Evolutionary conservation across 2,329 filamentous ascomycete species (phyloP).

Genomic region (Cladophialophora exuberans): DNA sequence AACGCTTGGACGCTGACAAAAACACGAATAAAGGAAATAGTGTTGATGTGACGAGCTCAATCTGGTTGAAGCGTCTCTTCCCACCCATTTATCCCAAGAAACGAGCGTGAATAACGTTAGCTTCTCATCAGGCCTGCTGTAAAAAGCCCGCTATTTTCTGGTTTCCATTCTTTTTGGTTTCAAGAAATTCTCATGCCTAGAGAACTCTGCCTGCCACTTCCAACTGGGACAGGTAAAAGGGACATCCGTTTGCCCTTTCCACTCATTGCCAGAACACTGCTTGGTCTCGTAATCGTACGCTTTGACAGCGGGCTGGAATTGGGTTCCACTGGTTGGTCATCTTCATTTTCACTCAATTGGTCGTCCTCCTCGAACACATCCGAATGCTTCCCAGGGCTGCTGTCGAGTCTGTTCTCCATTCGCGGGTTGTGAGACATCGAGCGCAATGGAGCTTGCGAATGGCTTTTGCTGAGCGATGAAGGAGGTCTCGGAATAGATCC

Average conservation of each 20-base stretch:
- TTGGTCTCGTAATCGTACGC: slow-evolving; percentile 32
- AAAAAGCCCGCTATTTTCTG: too few relatives aligned
- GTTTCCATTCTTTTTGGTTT: slow-evolving; percentile 7
- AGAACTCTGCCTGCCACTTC: slow-evolving; percentile 29
- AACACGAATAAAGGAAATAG: neutral
- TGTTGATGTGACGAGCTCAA: neutral
- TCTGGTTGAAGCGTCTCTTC: neutral
- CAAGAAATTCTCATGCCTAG: slow-evolving; percentile 24
- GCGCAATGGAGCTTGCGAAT: slow-evolving; percentile 24
- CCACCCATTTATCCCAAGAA: slow-evolving; percentile 6
- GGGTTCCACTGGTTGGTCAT: slow-evolving; percentile 30
- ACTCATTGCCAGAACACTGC: slow-evolving; percentile 31
- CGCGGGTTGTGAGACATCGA: slow-evolving; percentile 17
- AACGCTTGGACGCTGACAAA: slow-evolving; percentile 25
- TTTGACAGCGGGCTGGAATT: slow-evolving; percentile 33
- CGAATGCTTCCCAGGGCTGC: slow-evolving; percentile 6
- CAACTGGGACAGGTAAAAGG: slow-evolving; percentile 30
- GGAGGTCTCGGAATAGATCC: slow-evolving; percentile 22
- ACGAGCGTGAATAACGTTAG: slow-evolving; percentile 14
- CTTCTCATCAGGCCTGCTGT: slow-evolving; percentile 23
- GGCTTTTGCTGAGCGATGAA: slow-evolving; percentile 28
- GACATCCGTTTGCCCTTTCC: slow-evolving; percentile 34
- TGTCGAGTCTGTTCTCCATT: slow-evolving; percentile 13
- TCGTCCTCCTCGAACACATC: slow-evolving; percentile 24
- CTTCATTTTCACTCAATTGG: slow-evolving; percentile 23